Evolutionary conservation across 139 green algal genomes (phyloP).

Genomic region (Auxenochlorella pyrenoidosa): DNA sequence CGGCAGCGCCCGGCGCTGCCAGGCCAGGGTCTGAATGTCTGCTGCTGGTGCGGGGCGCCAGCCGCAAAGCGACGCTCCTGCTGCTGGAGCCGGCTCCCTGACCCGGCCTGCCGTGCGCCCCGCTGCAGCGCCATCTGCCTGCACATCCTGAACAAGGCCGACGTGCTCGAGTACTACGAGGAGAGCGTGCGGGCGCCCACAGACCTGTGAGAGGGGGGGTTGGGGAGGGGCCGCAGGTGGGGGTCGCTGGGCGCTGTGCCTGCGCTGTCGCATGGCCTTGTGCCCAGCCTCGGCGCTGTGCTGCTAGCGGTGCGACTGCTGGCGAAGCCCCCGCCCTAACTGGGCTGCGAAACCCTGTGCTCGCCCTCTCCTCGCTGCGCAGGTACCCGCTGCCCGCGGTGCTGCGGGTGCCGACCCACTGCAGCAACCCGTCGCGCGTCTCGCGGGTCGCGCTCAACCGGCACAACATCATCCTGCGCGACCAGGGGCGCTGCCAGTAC

Average conservation of each 20-base stretch:
- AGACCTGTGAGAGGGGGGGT: constrained; percentile 13
- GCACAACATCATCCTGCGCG: constrained; percentile 62
- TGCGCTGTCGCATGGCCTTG: too few relatives aligned
- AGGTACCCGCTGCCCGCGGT: constrained; percentile 45
- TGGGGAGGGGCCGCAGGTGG: too few relatives aligned
- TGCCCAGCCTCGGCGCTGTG: too few relatives aligned
- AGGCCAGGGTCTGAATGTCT: too few relatives aligned
- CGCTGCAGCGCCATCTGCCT: constrained; percentile 47
- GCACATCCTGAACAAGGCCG: constrained; percentile 63
- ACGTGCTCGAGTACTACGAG: constrained; percentile 77
- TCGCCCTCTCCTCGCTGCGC: too few relatives aligned
- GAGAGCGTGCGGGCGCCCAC: not conserved
- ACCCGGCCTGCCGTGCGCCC: not conserved
- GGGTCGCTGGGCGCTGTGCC: too few relatives aligned
- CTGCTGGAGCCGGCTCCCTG: not conserved
- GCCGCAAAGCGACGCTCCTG: not conserved
- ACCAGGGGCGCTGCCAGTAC: constrained; percentile 60
- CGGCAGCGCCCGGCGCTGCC: too few relatives aligned
- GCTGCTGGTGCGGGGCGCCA: too few relatives aligned
- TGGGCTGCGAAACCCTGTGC: too few relatives aligned
- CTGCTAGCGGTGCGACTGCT: too few relatives aligned
- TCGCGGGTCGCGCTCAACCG: constrained; percentile 50
- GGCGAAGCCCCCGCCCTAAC: too few relatives aligned
- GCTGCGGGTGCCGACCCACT: constrained; percentile 28
- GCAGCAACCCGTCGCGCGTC: constrained; percentile 31